phyloP scores from a whole-genome alignment of 768 basidiomycete genomes.

The Podaxis sp. region DNA sequence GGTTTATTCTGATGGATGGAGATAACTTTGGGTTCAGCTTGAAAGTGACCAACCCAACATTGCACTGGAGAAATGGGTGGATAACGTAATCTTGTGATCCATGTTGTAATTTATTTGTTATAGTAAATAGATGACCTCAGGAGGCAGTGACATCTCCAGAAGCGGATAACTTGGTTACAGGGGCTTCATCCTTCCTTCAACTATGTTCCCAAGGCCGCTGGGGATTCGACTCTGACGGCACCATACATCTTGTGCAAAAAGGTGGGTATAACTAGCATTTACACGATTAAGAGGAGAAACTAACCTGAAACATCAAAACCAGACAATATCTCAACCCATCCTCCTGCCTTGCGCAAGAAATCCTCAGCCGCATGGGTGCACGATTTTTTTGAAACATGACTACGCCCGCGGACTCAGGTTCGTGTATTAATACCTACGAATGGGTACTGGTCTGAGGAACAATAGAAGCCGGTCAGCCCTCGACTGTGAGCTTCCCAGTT shows the following conservation, averaged over 20 bases:
- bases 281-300: background rate
- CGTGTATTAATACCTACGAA: background rate
- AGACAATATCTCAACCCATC: background rate
- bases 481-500: constrained; percentile 23
- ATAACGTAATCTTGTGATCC: background rate
- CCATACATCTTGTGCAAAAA: background rate
- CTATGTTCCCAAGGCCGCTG: background rate
- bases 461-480: constrained; percentile 10
- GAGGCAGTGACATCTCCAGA: background rate
- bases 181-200: background rate
- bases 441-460: background rate
- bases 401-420: constrained; percentile 6
- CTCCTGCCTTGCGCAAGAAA: background rate
- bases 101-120: background rate
- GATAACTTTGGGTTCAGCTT: background rate
- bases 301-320: background rate
- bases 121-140: constrained; percentile 4
- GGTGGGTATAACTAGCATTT: background rate
- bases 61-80: background rate
- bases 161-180: background rate
- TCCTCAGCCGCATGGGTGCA: background rate
- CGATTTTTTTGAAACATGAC: background rate
- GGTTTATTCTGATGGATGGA: background rate
- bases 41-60: background rate
- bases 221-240: background rate